Conservation (phyloP, 139 green algal species). For the Chara braunii region DNA sequence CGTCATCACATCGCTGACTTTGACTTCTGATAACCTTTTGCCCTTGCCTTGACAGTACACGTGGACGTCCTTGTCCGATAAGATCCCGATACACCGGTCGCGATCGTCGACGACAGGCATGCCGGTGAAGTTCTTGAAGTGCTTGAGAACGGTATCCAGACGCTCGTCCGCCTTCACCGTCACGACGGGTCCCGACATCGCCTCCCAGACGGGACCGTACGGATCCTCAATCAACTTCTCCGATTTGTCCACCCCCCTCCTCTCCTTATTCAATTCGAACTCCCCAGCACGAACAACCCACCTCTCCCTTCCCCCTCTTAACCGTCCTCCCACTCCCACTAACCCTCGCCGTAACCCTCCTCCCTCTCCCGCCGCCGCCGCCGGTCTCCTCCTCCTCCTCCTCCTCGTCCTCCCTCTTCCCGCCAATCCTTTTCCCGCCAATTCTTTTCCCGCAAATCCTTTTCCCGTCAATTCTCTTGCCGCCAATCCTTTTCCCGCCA, state of each 20-base stretch:
- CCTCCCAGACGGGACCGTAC: constrained; percentile 6
- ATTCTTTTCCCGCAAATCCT: too few species aligned
- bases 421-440: too few species aligned
- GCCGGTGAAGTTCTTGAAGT: constrained; percentile 30
- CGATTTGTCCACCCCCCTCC: constrained; percentile 8
- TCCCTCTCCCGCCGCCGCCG: too few species aligned
- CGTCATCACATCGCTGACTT: constrained; percentile 3
- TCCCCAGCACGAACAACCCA: neutral
- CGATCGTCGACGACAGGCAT: constrained; percentile 21
- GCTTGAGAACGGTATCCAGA: constrained; percentile 6
- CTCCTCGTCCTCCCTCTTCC: too few species aligned
- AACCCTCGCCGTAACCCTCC: too few species aligned
- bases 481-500: too few species aligned
- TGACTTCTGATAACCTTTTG: neutral
- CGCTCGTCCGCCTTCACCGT: neutral
- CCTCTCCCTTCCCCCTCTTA: too few species aligned
- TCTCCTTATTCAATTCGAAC: neutral
- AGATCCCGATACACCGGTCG: constrained; percentile 23
- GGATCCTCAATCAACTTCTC: constrained; percentile 22
- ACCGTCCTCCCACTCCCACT: too few species aligned
- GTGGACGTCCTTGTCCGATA: constrained; percentile 19
- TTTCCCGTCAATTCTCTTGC: too few species aligned
- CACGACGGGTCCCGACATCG: constrained; percentile 5
- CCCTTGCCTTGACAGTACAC: neutral
- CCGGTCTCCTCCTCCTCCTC: too few species aligned